Percentiles rank a stretch among this genome's conserved stretches.
These are phyloP conservation scores for Phytophthora parvispora DNA, from an alignment of 352 stramenopile species.

Conservation along the genomic window DNA sequence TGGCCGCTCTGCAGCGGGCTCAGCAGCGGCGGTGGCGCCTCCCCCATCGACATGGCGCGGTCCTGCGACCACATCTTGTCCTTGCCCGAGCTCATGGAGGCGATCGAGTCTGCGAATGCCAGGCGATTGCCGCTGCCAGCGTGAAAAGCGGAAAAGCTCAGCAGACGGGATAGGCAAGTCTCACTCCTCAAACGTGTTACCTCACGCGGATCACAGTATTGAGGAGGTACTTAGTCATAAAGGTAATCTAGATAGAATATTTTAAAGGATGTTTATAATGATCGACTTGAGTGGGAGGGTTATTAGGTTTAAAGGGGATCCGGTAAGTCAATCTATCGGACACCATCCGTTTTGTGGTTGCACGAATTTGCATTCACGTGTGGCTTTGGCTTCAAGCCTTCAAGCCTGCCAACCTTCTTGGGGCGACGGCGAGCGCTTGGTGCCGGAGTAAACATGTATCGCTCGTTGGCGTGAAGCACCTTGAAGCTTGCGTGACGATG, in stretches of 20 bases:
- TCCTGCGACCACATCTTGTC: conserved; percentile 70
- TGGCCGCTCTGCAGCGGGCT: conserved; percentile 76
- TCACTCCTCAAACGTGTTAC: neutral
- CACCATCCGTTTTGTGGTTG: conserved; percentile 29
- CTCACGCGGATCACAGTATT: neutral
- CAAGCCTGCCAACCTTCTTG: neutral
- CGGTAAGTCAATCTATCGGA: conserved; percentile 9
- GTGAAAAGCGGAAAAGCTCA: conserved; percentile 16
- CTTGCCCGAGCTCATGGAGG: conserved; percentile 45
- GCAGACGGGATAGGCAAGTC: conserved; percentile 12
- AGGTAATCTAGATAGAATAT: too few species aligned
- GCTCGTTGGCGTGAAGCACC: conserved; percentile 1
- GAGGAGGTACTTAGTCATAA: neutral
- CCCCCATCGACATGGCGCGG: conserved; percentile 40
- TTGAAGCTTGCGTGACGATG: conserved; percentile 9
- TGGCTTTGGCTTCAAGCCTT: conserved; percentile 6
- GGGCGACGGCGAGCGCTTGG: neutral
- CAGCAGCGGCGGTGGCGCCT: conserved; percentile 64
- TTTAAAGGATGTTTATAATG: too few species aligned
- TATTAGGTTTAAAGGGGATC: neutral
- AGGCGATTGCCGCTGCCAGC: neutral
- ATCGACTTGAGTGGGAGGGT: neutral
- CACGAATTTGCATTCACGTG: conserved; percentile 27
- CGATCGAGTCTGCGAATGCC: conserved; percentile 5
- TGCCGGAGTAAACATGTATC: conserved; percentile 3